Percentiles rank a stretch among this genome's conserved stretches.
Conservation (phyloP, 148 eudicot genomes). For the Fagopyrum esculentum region DNA sequence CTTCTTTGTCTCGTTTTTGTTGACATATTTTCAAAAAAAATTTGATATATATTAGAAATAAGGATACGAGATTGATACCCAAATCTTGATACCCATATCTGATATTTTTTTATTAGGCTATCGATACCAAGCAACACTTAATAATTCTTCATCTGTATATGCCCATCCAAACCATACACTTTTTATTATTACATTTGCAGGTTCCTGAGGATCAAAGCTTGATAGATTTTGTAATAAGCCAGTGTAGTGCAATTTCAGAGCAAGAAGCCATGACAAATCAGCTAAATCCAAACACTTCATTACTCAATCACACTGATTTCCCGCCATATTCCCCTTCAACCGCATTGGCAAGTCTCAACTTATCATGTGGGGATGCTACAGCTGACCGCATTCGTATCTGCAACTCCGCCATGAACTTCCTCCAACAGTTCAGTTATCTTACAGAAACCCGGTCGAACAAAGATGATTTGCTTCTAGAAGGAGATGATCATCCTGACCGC, state of each 20-base stretch:
- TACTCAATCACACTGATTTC: conserved; percentile 17
- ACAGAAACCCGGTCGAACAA: conserved; percentile 16
- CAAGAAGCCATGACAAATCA: conserved; percentile 33
- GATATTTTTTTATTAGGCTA: too few relatives aligned
- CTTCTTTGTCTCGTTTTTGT: too few relatives aligned
- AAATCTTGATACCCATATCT: too few relatives aligned
- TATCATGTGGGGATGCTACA: conserved; percentile 24
- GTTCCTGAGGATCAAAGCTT: conserved; percentile 63
- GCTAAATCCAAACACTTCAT: conserved; percentile 20
- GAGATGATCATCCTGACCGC: conserved; percentile 15
- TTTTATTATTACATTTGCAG: conserved; percentile 22
- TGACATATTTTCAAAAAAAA: too few relatives aligned
- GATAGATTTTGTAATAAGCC: conserved; percentile 54
- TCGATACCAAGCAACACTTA: too few relatives aligned
- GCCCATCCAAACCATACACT: too few relatives aligned
- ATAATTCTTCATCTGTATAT: too few relatives aligned
- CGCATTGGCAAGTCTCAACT: conserved; percentile 18
- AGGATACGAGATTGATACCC: too few relatives aligned
- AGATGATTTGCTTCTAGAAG: conserved; percentile 18
- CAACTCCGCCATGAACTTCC: conserved; percentile 34
- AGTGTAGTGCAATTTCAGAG: conserved; percentile 45
- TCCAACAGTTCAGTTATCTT: conserved; percentile 33
- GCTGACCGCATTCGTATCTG: conserved; percentile 25
- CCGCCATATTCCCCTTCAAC: conserved; percentile 26
- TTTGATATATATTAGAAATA: too few relatives aligned